Conservation (phyloP, 805 yeast genomes). For the Kockiozyma suomiensis region DNA sequence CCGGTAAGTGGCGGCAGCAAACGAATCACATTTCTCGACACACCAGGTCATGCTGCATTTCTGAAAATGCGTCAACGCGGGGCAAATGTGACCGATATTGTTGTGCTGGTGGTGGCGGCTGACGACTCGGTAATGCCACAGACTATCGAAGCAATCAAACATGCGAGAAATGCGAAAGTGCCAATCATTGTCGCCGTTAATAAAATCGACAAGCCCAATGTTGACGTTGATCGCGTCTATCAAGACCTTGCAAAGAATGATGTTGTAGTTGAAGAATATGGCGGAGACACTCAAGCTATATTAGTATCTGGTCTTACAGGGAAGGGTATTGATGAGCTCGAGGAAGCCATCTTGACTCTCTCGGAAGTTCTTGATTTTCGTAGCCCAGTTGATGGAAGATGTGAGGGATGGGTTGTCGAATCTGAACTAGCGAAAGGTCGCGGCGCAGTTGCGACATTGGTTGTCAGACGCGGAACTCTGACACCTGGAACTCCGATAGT, state of each 20-base stretch:
- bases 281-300: constrained; percentile 92
- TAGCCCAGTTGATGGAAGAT: constrained; percentile 54
- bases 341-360: constrained; percentile 82
- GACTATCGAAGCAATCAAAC: constrained; percentile 92
- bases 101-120: constrained; percentile 90
- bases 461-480: constrained; percentile 77
- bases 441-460: constrained; percentile 78
- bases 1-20: constrained; percentile 62
- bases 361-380: constrained; percentile 81
- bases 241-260: constrained; percentile 76
- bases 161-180: constrained; percentile 78
- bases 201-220: constrained; percentile 82
- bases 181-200: constrained; percentile 90
- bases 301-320: constrained; percentile 85
- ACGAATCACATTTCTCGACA: constrained; percentile 85
- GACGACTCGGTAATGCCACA: constrained; percentile 99
- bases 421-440: constrained; percentile 78
- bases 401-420: constrained; percentile 89
- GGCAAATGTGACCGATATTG: constrained; percentile 89
- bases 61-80: constrained; percentile 96
- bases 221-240: constrained; percentile 72
- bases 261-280: constrained; percentile 86
- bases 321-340: constrained; percentile 82
- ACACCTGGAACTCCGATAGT: constrained; percentile 72
- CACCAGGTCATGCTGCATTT: constrained; percentile 98